Base-by-base conservation (phyloP, 352 stramenopile species). In the Plasmopara halstedii region DNA sequence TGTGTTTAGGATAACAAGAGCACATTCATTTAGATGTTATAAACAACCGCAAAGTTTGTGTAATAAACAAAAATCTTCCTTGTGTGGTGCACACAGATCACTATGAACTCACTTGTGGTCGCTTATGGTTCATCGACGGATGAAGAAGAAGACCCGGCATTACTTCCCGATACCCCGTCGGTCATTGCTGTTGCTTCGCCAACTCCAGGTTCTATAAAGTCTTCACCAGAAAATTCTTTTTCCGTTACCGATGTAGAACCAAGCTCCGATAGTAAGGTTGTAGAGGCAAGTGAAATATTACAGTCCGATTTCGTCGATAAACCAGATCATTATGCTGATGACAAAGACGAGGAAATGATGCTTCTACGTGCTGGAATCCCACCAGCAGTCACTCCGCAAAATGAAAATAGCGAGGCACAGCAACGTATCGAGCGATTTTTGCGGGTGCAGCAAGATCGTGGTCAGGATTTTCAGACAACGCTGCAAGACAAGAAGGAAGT, bases 401-500 rank as follows among this genome's bases (percentile, higher is more conserved):
- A 10, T 18, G 26, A 17, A 20, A 58, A 56, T 2, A 62, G 70
- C 29, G 58, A 66, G 5, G 58, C 53, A 7, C 75, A 88, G 48
- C 71, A 75, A 57, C 77, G 77, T 45, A 85, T 90, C 50, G 67
- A 75, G 34, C 58, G 63, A 31, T 85, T 85, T 35, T 40, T 90
- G 3, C 45, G 54, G 5, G 45, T 75, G 20, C 71, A 77, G 42
- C 44, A 35, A 10, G 57, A 73, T 46, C 52, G 55, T 3, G 55
- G 55, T 1, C 59, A 70, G 31, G 57, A 76, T 39, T 92, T 92
- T 55, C 75, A 86, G 58, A 62, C 62, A 35, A 83, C 67, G 19
- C 55, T 92, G 35, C 73, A 79, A 52, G 72, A 64, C 43, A 87
- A 89, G 58, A 89, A 89, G 46, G 83, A 94, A 43, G 81, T 94